These are phyloP conservation scores for Tylopilus orsonianus DNA, from an alignment of 1,284 basidiomycete species.

Conservation along the genomic window DNA sequence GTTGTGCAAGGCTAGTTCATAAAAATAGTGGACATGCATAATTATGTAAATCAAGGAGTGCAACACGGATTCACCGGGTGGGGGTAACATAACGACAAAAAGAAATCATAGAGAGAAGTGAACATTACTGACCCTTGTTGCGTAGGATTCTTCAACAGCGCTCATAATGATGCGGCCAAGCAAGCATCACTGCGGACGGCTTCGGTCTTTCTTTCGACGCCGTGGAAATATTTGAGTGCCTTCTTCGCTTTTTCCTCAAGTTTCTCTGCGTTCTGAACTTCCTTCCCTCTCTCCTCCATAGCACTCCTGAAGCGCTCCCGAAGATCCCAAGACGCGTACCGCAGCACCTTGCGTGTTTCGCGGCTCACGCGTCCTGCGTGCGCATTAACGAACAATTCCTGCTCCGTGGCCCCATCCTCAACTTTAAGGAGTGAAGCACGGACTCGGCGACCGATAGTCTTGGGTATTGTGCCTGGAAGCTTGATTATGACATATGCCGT, in stretches of 20 bases:
- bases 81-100: constrained; percentile 9
- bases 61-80: not conserved
- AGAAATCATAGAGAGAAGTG: not conserved
- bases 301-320: constrained; percentile 81
- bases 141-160: not conserved
- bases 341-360: constrained; percentile 93
- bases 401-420: constrained; percentile 39
- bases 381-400: constrained; percentile 61
- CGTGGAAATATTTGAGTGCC: constrained; percentile 75
- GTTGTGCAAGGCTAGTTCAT: constrained; percentile 9
- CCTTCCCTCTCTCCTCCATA: constrained; percentile 74
- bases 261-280: constrained; percentile 80
- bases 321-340: constrained; percentile 91
- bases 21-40: constrained; percentile 13
- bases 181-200: constrained; percentile 48
- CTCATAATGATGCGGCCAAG: constrained; percentile 25
- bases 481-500: constrained; percentile 87
- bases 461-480: constrained; percentile 89
- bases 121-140: not conserved
- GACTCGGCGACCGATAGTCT: constrained; percentile 83
- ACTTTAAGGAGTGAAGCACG: constrained; percentile 55
- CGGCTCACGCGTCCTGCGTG: constrained; percentile 75
- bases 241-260: constrained; percentile 64
- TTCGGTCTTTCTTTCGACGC: constrained; percentile 57
- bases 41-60: constrained; percentile 13